phyloP scores from a whole-genome alignment of 2,329 filamentous ascomycete genomes.

The Pestalotiopsis sp. region DNA sequence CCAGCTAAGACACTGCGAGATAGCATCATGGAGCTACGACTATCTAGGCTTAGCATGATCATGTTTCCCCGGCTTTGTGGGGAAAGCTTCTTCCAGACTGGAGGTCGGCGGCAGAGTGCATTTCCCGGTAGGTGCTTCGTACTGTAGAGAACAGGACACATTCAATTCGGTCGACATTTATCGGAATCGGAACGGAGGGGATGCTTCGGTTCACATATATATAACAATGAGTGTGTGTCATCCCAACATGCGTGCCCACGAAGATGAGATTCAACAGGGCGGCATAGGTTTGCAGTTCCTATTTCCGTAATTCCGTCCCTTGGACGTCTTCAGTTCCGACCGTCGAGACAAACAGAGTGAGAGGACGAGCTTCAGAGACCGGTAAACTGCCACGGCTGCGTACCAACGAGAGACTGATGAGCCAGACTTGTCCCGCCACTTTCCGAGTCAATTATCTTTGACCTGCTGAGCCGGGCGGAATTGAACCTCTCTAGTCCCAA shows the following conservation, averaged over 20 bases:
- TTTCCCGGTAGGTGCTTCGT: neutral
- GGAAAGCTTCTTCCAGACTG: conserved; percentile 3
- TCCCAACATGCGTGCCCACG: too few relatives aligned
- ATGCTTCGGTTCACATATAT: too few relatives aligned
- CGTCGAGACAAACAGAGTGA: too few relatives aligned
- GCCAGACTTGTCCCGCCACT: conserved; percentile 21
- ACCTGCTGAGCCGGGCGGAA: conserved; percentile 1
- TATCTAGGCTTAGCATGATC: neutral
- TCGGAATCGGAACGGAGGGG: neutral
- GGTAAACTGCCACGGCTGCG: neutral
- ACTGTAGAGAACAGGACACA: neutral
- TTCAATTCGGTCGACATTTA: neutral
- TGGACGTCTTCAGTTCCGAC: too few relatives aligned
- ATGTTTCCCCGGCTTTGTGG: conserved; percentile 4
- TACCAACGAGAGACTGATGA: neutral
- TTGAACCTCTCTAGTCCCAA: conserved; percentile 3
- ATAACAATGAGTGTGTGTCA: too few relatives aligned
- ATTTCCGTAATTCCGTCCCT: too few relatives aligned
- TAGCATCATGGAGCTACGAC: neutral
- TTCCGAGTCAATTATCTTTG: conserved; percentile 19
- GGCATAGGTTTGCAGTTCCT: too few relatives aligned
- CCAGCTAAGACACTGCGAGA: neutral
- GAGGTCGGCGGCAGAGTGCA: neutral
- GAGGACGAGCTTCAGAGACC: neutral
- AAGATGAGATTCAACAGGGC: too few relatives aligned